Conservation (phyloP, 257 asterid genomes). For the Primulina tabacum region DNA sequence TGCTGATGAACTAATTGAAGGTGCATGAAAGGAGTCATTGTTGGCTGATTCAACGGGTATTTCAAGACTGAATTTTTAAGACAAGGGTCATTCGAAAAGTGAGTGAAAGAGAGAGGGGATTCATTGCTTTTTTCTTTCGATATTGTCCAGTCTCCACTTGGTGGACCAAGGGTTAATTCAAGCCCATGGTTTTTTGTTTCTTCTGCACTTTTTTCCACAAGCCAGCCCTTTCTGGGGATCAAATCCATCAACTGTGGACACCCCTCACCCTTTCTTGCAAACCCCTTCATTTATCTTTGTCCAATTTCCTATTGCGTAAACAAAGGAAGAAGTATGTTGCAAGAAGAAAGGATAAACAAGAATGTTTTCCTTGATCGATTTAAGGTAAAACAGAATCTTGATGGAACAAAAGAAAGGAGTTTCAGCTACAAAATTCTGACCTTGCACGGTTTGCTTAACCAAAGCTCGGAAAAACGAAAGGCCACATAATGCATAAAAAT, state of each 20-base stretch:
- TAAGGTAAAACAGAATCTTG: not conserved
- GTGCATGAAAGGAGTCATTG: constrained; percentile 38
- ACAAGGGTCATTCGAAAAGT: not conserved
- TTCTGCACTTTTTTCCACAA: not conserved
- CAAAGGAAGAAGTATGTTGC: too few relatives aligned
- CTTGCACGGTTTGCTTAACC: constrained; percentile 23
- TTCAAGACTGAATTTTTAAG: too few relatives aligned
- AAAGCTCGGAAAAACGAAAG: constrained; percentile 26
- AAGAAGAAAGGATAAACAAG: not conserved
- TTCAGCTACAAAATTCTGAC: constrained; percentile 3
- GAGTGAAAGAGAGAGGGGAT: not conserved
- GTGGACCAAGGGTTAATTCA: constrained; percentile 88
- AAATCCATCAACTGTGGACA: constrained; percentile 65
- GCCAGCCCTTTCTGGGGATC: constrained; percentile 33
- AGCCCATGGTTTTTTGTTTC: constrained; percentile 38
- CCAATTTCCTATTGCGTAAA: constrained; percentile 28
- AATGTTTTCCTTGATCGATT: not conserved
- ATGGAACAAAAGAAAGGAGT: not conserved
- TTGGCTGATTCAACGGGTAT: constrained; percentile 37
- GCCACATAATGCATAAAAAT: not conserved
- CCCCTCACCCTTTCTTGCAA: constrained; percentile 38
- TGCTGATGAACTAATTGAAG: constrained; percentile 25
- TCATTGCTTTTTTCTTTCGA: constrained; percentile 21
- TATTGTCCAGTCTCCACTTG: constrained; percentile 54
- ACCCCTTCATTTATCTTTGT: not conserved